Percentiles rank a stretch among this genome's conserved stretches.
These are phyloP conservation scores for Zygosaccharomyces pseudobailii DNA, from an alignment of 1,139 yeast genomes.

Conservation along the genomic window DNA sequence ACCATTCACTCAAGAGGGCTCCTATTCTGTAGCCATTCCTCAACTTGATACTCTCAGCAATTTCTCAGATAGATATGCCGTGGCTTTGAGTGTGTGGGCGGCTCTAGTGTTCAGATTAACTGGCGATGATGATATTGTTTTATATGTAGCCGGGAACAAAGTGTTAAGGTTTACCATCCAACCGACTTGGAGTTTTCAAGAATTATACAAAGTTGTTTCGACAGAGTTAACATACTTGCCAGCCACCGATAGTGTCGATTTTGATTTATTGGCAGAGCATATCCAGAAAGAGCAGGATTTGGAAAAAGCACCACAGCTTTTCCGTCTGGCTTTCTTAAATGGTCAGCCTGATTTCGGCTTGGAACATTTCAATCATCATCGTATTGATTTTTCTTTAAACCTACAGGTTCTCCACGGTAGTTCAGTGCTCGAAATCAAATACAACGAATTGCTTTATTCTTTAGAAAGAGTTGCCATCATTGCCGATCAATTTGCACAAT, in stretches of 20 bases:
- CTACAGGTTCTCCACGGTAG: slow-evolving; percentile 15
- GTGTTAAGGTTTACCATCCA: slow-evolving; percentile 58
- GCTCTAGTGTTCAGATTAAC: slow-evolving; percentile 73
- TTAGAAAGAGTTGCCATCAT: slow-evolving; percentile 63
- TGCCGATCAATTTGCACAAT: slow-evolving; percentile 67
- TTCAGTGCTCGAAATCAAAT: slow-evolving; percentile 33
- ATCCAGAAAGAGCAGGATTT: slow-evolving; percentile 47
- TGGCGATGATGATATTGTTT: slow-evolving; percentile 90
- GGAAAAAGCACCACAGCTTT: slow-evolving; percentile 59
- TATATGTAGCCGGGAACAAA: slow-evolving; percentile 57
- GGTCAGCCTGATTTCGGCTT: slow-evolving; percentile 16
- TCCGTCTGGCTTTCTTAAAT: slow-evolving; percentile 35
- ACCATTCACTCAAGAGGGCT: slow-evolving; percentile 58
- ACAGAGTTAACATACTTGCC: slow-evolving; percentile 39
- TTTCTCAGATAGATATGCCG: slow-evolving; percentile 41
- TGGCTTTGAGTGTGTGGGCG: slow-evolving; percentile 65
- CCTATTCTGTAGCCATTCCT: slow-evolving; percentile 41
- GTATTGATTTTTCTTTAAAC: slow-evolving; percentile 27
- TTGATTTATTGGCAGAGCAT: slow-evolving; percentile 52
- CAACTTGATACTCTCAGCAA: slow-evolving; percentile 26
- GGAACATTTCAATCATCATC: slow-evolving; percentile 24
- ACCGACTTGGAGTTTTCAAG: slow-evolving; percentile 49
- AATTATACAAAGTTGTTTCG: slow-evolving; percentile 36
- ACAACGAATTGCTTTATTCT: slow-evolving; percentile 73
- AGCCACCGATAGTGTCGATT: slow-evolving; percentile 42